phyloP scores from a whole-genome alignment of 371 early-diverging fungal genomes.

The Apophysomyces trapeziformis region DNA sequence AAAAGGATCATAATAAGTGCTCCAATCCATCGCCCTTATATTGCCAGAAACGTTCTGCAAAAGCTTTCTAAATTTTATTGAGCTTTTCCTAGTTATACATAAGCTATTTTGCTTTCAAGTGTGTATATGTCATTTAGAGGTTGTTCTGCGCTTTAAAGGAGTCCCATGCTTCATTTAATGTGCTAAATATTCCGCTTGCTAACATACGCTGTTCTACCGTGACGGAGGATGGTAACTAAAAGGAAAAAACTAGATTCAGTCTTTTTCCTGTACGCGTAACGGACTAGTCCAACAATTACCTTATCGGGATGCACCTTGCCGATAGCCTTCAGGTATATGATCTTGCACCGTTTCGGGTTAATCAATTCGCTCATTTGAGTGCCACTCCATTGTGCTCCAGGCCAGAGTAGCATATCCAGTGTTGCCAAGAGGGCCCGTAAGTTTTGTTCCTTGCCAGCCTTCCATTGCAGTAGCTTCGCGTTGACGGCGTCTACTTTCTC shows the following conservation, averaged over 20 bases:
- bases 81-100: too few species aligned
- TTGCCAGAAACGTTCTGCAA: too few species aligned
- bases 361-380: constrained; percentile 86
- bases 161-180: constrained; percentile 96
- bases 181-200: constrained; percentile 86
- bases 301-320: constrained; percentile 96
- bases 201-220: constrained; percentile 85
- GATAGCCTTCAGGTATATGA: constrained; percentile 92
- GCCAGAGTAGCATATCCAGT: constrained; percentile 82
- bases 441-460: constrained; percentile 86
- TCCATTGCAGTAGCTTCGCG: constrained; percentile 65
- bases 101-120: too few species aligned
- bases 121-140: constrained; percentile 29
- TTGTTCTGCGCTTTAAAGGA: constrained; percentile 79
- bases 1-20: too few species aligned
- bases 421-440: constrained; percentile 87
- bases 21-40: too few species aligned
- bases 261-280: too few species aligned
- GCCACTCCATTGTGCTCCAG: constrained; percentile 73
- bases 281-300: constrained; percentile 46
- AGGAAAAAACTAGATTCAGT: not conserved
- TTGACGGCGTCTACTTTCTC: constrained; percentile 83
- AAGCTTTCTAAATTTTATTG: too few species aligned
- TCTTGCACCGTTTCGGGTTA: constrained; percentile 85
- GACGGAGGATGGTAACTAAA: constrained; percentile 53